Evolutionary conservation across 2,329 filamentous ascomycete genomes (phyloP).

Genomic region (Ophiostoma tasmaniense): DNA sequence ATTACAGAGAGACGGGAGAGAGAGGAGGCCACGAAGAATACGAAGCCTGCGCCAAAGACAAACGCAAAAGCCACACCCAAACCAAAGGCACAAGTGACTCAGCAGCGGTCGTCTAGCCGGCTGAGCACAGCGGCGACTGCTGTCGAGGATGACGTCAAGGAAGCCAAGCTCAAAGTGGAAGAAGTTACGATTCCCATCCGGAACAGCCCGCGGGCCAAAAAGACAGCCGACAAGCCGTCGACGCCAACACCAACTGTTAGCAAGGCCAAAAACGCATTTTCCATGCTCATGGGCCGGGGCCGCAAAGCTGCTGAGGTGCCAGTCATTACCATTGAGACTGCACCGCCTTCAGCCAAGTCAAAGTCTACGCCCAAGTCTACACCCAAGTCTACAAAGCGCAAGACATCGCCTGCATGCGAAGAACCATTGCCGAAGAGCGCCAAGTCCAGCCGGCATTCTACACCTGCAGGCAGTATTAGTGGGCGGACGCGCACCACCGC

Average conservation of each 20-base stretch:
- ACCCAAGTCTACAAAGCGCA: conserved; percentile 30
- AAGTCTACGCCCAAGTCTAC: conserved; percentile 20
- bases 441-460: conserved; percentile 67
- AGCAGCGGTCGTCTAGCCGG: neutral
- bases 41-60: neutral
- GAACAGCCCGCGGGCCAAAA: conserved; percentile 27
- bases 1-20: conserved; percentile 35
- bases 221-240: conserved; percentile 22
- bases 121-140: conserved; percentile 27
- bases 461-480: conserved; percentile 48
- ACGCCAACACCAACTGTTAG: conserved; percentile 16
- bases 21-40: neutral
- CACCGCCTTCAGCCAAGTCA: neutral
- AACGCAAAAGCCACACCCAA: neutral
- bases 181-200: conserved; percentile 25
- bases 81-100: neutral
- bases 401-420: conserved; percentile 28
- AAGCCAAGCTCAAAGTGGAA: conserved; percentile 6
- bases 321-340: neutral
- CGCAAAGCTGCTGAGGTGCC: neutral
- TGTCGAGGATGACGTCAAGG: neutral
- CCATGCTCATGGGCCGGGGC: conserved; percentile 44
- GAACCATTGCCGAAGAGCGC: conserved; percentile 52
- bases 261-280: conserved; percentile 39
- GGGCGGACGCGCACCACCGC: conserved; percentile 41